Conservation (phyloP, 192 early-diverging fungal species). For the Lobosporangium transversale region DNA sequence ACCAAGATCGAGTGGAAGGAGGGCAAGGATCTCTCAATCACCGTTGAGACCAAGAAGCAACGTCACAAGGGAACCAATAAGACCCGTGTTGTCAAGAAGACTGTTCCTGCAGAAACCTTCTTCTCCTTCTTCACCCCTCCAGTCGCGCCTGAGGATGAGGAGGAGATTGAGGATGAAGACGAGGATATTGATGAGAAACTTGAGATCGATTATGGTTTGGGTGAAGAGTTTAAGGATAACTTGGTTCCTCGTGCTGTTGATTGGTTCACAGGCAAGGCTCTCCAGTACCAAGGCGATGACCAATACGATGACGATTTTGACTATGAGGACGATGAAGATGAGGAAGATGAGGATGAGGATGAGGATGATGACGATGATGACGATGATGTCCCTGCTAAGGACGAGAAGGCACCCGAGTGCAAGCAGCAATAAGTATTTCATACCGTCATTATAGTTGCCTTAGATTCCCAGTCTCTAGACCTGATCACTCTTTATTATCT, state of each 20-base stretch:
- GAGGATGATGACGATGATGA: slow-evolving; percentile 63
- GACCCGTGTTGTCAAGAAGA: slow-evolving; percentile 97
- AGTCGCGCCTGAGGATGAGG: slow-evolving; percentile 71
- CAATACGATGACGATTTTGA: slow-evolving; percentile 69
- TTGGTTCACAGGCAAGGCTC: slow-evolving; percentile 98
- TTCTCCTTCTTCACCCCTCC: slow-evolving; percentile 96
- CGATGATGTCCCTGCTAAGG: slow-evolving; percentile 61
- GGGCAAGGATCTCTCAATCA: slow-evolving; percentile 93
- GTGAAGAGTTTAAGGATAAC: slow-evolving; percentile 98
- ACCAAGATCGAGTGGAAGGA: slow-evolving; percentile 96
- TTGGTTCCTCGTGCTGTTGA: slow-evolving; percentile 95
- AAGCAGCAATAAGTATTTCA: slow-evolving; percentile 52
- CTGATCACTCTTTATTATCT: no score
- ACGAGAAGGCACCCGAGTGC: slow-evolving; percentile 68
- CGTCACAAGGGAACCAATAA: slow-evolving; percentile 99
- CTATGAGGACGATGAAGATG: slow-evolving; percentile 61
- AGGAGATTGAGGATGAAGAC: slow-evolving; percentile 76
- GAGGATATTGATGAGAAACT: slow-evolving; percentile 80
- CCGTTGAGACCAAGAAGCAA: slow-evolving; percentile 97
- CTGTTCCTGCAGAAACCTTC: slow-evolving; percentile 96
- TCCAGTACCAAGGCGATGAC: slow-evolving; percentile 82
- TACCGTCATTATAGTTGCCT: no score
- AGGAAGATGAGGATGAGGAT: slow-evolving; percentile 72
- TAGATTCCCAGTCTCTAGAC: no score
- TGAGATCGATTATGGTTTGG: slow-evolving; percentile 95